Evolutionary conservation across 2,329 filamentous ascomycete species (phyloP).

Genomic region (Phaeosphaeriaceae sp.): DNA sequence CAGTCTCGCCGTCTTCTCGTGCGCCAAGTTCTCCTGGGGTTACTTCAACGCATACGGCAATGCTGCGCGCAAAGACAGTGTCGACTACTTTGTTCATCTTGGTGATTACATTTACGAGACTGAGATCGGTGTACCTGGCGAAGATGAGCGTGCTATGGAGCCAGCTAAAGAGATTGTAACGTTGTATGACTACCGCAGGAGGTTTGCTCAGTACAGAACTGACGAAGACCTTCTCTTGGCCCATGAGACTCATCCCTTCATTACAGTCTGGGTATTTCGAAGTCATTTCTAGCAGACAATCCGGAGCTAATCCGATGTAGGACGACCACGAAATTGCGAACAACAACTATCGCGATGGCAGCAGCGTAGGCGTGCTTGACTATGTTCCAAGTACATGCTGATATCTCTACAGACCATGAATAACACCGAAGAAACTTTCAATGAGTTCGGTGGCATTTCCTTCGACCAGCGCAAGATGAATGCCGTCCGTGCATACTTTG

Average conservation of each 20-base stretch:
- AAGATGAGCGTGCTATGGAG: slow-evolving; percentile 28
- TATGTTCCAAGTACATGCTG: too few species aligned
- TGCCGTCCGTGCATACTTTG: slow-evolving; percentile 55
- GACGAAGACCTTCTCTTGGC: slow-evolving; percentile 52
- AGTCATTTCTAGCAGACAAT: too few species aligned
- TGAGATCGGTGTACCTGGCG: slow-evolving; percentile 35
- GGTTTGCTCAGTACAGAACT: slow-evolving; percentile 51
- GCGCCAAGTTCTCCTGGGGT: slow-evolving; percentile 61
- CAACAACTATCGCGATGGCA: slow-evolving; percentile 48
- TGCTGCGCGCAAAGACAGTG: slow-evolving; percentile 48
- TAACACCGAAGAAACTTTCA: slow-evolving; percentile 54
- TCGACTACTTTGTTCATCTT: slow-evolving; percentile 66
- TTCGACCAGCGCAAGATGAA: slow-evolving; percentile 58
- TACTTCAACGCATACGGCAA: slow-evolving; percentile 60
- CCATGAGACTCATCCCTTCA: too few species aligned
- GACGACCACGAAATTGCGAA: slow-evolving; percentile 48
- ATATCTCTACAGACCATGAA: too few species aligned
- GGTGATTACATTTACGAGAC: slow-evolving; percentile 57
- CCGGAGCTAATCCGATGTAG: too few species aligned
- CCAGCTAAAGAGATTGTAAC: slow-evolving; percentile 49
- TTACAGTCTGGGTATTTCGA: too few species aligned
- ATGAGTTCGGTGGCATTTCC: slow-evolving; percentile 48
- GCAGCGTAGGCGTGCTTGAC: too few species aligned
- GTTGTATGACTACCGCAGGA: slow-evolving; percentile 54
- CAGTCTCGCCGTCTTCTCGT: slow-evolving; percentile 74